phyloP scores from a whole-genome alignment of 2,329 filamentous ascomycete genomes.

The Scopulariopsis brevicaulis region DNA sequence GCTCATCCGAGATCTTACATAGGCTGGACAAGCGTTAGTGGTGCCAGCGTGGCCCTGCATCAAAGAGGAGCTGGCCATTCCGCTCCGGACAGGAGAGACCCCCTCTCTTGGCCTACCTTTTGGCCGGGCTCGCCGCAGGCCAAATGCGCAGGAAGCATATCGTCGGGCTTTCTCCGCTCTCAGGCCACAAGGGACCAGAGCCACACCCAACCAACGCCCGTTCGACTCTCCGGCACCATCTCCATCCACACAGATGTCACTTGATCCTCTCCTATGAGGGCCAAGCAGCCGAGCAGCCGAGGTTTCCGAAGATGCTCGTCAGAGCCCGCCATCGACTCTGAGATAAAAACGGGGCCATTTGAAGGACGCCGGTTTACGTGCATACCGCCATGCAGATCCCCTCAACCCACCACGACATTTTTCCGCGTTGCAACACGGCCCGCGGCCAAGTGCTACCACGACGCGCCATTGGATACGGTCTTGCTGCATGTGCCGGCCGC shows the following conservation, averaged over 20 bases:
- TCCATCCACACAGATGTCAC: background rate
- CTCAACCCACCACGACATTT: background rate
- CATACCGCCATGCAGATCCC: background rate
- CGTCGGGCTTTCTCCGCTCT: background rate
- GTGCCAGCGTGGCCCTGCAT: background rate
- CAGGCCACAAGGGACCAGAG: background rate
- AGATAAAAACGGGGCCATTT: background rate
- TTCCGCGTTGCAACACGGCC: no score
- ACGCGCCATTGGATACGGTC: no score
- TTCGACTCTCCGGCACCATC: background rate
- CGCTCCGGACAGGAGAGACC: no score
- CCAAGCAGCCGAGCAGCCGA: background rate
- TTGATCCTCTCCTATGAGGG: background rate
- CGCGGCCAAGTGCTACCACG: no score
- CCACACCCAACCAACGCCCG: no score
- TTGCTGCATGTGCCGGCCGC: no score
- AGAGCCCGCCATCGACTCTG: background rate
- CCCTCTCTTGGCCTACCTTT: background rate
- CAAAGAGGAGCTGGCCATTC: background rate
- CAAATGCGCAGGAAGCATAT: background rate
- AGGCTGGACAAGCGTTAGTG: background rate
- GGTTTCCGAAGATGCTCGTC: background rate
- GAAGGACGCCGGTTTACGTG: background rate
- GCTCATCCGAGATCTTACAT: background rate
- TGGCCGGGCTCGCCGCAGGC: background rate